Evolutionary conservation across 768 basidiomycete species (phyloP), one percentile per base, ranked within the genome.

Genomic region (Chalciporus pseudorubinellus): DNA sequence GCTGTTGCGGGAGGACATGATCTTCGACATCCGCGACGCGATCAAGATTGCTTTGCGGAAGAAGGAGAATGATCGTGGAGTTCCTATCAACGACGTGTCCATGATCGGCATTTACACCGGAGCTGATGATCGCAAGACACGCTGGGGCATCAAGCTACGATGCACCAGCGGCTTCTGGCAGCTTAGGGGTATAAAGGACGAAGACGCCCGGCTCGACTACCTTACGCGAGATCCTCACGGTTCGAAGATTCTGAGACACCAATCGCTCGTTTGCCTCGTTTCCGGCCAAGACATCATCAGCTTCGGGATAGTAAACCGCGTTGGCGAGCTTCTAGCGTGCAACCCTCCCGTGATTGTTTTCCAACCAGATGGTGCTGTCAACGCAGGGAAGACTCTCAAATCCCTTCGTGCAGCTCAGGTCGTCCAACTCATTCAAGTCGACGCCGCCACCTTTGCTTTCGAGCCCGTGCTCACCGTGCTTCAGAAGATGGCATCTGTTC

Each of bases 1-100:
- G 1, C 70, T 87, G 28, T 66, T 84, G 11, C 66, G 85, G 1
- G 85, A 86, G 53, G 85, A 83, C 49, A 81, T 84, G 79, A 45
- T 84, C 5, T 72, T 75, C 50, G 80, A 82, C 42, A 71, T 84
- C 41, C 72, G 74, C 11, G 79, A 85, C 29, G 81, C 80, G 56
- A 48, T 84, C 10, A 72, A 77, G 52, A 69, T 75, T 6, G 69
- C 64, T 1, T 46, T 69, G 3, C 65, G 66, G 8, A 63, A 70
- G 59, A 74, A 73, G 53, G 70, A 72, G 1, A 59, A 65, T n/a
- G 54, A 67, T 49, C 68, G 75, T 8, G 73, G 72, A 4, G 52
- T 72, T 6, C 58, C 58, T 21, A 18, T 38, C 21, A 53, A 64
- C 1, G 26, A 26, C 9, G 53, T 82, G 11, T 55, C 50, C 10